These are phyloP conservation scores for Pseudozyma hubeiensis DNA, from an alignment of 1,284 basidiomycete species.

Conservation along the genomic window DNA sequence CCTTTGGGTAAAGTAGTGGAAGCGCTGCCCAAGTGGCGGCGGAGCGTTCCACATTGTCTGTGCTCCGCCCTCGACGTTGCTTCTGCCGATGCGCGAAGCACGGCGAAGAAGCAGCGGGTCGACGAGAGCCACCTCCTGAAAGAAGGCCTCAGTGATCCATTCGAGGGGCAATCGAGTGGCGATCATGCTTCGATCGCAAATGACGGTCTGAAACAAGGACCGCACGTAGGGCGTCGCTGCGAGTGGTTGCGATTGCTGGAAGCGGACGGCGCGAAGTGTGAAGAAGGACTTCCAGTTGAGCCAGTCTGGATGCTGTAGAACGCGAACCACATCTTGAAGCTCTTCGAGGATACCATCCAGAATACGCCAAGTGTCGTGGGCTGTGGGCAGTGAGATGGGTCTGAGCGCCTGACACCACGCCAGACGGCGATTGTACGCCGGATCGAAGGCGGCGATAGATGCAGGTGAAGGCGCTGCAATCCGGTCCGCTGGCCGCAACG, in stretches of 20 bases:
- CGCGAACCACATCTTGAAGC: slow-evolving; percentile 71
- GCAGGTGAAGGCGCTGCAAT: slow-evolving; percentile 70
- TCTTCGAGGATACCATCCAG: slow-evolving; percentile 74
- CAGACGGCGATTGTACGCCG: slow-evolving; percentile 77
- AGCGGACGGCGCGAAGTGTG: slow-evolving; percentile 30
- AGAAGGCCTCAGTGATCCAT: slow-evolving; percentile 44
- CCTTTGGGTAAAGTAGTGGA: slow-evolving; percentile 41
- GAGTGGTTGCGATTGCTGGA: slow-evolving; percentile 23
- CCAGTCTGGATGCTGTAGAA: slow-evolving; percentile 34
- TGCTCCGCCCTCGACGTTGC: slow-evolving; percentile 33
- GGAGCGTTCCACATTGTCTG: slow-evolving; percentile 31
- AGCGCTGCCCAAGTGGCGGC: slow-evolving; percentile 31
- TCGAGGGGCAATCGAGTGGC: slow-evolving; percentile 43
- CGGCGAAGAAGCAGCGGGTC: slow-evolving; percentile 42
- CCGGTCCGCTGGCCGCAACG: slow-evolving; percentile 25
- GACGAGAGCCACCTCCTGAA: slow-evolving; percentile 43
- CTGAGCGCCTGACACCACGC: slow-evolving; percentile 81
- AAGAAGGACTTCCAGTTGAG: slow-evolving; percentile 46
- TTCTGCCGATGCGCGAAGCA: slow-evolving; percentile 28
- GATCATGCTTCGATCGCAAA: slow-evolving; percentile 50
- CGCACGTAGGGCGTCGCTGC: slow-evolving; percentile 38
- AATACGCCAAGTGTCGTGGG: slow-evolving; percentile 73
- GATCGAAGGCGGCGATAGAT: slow-evolving; percentile 76
- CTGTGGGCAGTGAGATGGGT: slow-evolving; percentile 73
- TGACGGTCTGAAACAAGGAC: slow-evolving; percentile 39